Evolutionary conservation across 2,329 filamentous ascomycete species (phyloP).

Genomic region (Curvularia spicifera): DNA sequence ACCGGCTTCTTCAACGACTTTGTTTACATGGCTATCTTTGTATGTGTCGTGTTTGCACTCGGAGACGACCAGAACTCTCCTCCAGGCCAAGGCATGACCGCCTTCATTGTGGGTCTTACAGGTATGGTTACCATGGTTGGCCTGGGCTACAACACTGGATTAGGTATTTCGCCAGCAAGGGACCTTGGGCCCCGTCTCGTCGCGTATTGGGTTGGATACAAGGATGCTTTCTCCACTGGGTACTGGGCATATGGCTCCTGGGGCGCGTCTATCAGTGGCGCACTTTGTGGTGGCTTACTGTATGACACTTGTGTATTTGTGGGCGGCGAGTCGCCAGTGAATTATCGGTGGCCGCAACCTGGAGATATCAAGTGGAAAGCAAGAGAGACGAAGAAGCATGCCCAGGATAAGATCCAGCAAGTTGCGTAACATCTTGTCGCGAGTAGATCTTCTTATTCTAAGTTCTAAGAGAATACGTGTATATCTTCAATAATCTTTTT

Average conservation of each 20-base stretch:
- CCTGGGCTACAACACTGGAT: slow-evolving; percentile 39
- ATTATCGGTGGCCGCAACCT: slow-evolving; percentile 38
- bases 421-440: slow-evolving; percentile 8
- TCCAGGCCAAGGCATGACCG: slow-evolving; percentile 59
- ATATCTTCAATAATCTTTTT: neutral
- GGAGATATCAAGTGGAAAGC: slow-evolving; percentile 32
- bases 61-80: slow-evolving; percentile 56
- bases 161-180: slow-evolving; percentile 70
- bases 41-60: slow-evolving; percentile 74
- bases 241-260: slow-evolving; percentile 43
- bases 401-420: slow-evolving; percentile 25
- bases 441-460: neutral
- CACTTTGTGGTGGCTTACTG: slow-evolving; percentile 35
- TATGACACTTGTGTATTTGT: slow-evolving; percentile 44
- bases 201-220: slow-evolving; percentile 71
- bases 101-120: slow-evolving; percentile 39
- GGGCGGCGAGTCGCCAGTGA: slow-evolving; percentile 40
- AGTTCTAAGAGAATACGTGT: neutral
- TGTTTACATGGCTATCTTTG: slow-evolving; percentile 68
- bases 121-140: slow-evolving; percentile 35
- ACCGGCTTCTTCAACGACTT: slow-evolving; percentile 76
- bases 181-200: slow-evolving; percentile 75
- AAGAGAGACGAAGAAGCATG: slow-evolving; percentile 22
- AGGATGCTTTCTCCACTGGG: slow-evolving; percentile 49
- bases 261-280: slow-evolving; percentile 34